phyloP scores from a whole-genome alignment of 441 rosid genomes.

The Eruca vesicaria region DNA sequence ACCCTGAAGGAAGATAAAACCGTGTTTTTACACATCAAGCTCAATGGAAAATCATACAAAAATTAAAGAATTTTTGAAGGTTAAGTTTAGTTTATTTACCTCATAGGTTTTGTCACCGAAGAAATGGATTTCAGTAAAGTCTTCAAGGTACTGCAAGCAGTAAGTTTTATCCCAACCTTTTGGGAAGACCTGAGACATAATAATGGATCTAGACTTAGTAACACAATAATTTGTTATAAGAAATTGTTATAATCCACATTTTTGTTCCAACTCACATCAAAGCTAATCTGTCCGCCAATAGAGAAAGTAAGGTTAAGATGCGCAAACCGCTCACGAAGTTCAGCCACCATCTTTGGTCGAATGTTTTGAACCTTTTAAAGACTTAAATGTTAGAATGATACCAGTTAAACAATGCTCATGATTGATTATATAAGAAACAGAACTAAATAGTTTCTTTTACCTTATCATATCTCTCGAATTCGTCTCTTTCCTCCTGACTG shows the following conservation, averaged over 20 bases:
- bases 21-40: slow-evolving; percentile 5
- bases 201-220: not conserved
- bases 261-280: slow-evolving; percentile 63
- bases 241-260: not conserved
- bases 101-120: slow-evolving; percentile 98
- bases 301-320: slow-evolving; percentile 94
- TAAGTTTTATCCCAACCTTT: slow-evolving; percentile 99
- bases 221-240: not conserved
- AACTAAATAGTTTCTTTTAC: slow-evolving; percentile 34
- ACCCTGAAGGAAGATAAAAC: slow-evolving; percentile 55
- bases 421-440: not conserved
- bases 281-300: slow-evolving; percentile 96
- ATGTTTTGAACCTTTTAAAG: slow-evolving; percentile 73
- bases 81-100: slow-evolving; percentile 38
- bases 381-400: slow-evolving; percentile 18
- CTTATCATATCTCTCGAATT: slow-evolving; percentile 93
- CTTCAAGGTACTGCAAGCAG: slow-evolving; percentile 84
- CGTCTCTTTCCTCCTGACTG: slow-evolving; percentile 99
- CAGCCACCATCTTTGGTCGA: slow-evolving; percentile 79
- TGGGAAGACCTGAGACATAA: slow-evolving; percentile 74
- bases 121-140: slow-evolving; percentile 84
- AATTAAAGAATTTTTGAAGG: not conserved
- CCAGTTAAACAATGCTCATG: slow-evolving; percentile 6
- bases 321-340: slow-evolving; percentile 80
- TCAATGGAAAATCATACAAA: not conserved